These are phyloP conservation scores for Tylopilus intermedius DNA, from an alignment of 768 basidiomycete species.

Conservation along the genomic window DNA sequence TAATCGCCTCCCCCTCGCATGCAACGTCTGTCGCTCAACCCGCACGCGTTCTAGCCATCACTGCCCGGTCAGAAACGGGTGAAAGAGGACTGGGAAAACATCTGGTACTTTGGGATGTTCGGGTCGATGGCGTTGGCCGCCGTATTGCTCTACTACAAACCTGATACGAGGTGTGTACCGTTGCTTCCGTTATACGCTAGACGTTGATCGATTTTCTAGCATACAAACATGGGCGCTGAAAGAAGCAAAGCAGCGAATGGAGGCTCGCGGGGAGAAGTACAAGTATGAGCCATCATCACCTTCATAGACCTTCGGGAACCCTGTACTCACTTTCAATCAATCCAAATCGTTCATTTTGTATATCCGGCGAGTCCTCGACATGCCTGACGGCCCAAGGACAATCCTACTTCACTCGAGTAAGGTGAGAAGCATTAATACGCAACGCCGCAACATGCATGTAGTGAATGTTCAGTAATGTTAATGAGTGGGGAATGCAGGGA, in stretches of 20 bases:
- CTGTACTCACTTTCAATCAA: conserved; percentile 1
- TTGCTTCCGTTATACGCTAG: neutral
- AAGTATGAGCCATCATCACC: conserved; percentile 60
- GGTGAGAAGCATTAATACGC: neutral
- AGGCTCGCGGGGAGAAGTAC: conserved; percentile 86
- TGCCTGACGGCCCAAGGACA: too few species aligned
- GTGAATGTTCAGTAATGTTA: conserved; percentile 6
- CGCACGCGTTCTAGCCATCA: conserved; percentile 48
- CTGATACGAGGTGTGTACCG: conserved; percentile 75
- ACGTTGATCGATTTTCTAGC: conserved; percentile 36
- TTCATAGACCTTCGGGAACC: conserved; percentile 20
- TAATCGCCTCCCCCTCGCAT: conserved; percentile 23
- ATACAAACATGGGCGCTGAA: conserved; percentile 90
- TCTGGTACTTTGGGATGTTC: conserved; percentile 91
- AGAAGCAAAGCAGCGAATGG: conserved; percentile 87
- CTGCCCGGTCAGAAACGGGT: conserved; percentile 79
- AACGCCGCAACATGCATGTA: neutral
- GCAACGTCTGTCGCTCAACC: neutral
- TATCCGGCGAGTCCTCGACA: neutral
- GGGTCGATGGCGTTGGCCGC: conserved; percentile 74
- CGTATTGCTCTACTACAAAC: conserved; percentile 85
- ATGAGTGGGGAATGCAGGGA: conserved; percentile 18
- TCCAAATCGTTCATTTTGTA: neutral
- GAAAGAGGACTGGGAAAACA: conserved; percentile 86
- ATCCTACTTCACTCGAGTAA: neutral